These are phyloP conservation scores for Ophiosphaerella narmari DNA, from an alignment of 2,329 filamentous ascomycete genomes.

Conservation along the genomic window DNA sequence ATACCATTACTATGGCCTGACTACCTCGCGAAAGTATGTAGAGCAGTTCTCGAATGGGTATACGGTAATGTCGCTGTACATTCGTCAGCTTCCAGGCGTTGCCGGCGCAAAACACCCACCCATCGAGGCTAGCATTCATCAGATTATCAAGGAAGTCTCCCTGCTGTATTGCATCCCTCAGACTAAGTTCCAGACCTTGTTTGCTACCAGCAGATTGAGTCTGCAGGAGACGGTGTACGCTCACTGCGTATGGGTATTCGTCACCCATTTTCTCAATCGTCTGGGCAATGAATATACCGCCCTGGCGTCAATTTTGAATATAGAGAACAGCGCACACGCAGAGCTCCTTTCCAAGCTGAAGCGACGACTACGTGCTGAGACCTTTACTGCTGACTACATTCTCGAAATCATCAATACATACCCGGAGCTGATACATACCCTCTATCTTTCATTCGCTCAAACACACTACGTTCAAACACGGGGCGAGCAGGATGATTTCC, in stretches of 20 bases:
- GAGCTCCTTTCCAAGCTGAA: slow-evolving; percentile 93
- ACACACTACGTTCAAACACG: slow-evolving; percentile 76
- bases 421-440: slow-evolving; percentile 79
- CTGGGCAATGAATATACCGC: slow-evolving; percentile 90
- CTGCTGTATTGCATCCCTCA: slow-evolving; percentile 96
- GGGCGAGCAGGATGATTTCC: slow-evolving; percentile 68
- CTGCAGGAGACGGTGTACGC: slow-evolving; percentile 97
- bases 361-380: slow-evolving; percentile 91
- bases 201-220: slow-evolving; percentile 82
- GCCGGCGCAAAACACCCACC: slow-evolving; percentile 66
- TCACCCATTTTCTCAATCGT: slow-evolving; percentile 97
- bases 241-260: slow-evolving; percentile 96
- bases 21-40: slow-evolving; percentile 94
- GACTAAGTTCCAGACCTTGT: slow-evolving; percentile 92
- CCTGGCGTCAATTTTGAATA: slow-evolving; percentile 77
- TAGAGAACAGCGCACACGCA: slow-evolving; percentile 80
- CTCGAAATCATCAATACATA: slow-evolving; percentile 94
- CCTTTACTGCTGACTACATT: slow-evolving; percentile 97
- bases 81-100: slow-evolving; percentile 67
- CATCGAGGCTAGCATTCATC: slow-evolving; percentile 92
- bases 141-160: slow-evolving; percentile 98
- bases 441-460: slow-evolving; percentile 91
- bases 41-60: slow-evolving; percentile 98
- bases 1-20: slow-evolving; percentile 98
- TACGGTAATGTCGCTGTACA: slow-evolving; percentile 93